Evolutionary conservation across 345 rosid genomes (phyloP), one percentile per base, ranked within the genome.

Genomic region (Draba incana): DNA sequence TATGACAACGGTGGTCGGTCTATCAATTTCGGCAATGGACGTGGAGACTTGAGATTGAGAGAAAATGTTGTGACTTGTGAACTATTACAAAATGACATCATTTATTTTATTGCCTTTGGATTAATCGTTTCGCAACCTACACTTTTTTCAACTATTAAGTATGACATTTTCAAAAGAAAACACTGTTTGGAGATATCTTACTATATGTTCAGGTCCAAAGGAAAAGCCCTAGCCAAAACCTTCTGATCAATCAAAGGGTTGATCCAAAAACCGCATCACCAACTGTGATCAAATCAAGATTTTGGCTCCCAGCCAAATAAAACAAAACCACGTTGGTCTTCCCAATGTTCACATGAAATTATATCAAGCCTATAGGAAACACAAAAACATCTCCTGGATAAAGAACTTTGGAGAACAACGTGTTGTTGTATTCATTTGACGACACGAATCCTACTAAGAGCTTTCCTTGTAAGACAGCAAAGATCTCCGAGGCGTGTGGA

Each of bases 401-500:
- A 12, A 80, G 58, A 46, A 75, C 61, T 33, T 74, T 71, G n/a
- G 76, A 50, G 39, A 80, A 61, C 15, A 70, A 24, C 23, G 63
- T 69, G 49, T 71, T 57, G 31, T 74, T 63, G n/a, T 61, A 33
- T 8, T 43, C 70, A 31, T 62, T 39, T 24, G 81, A 74, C 12
- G 64, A 49, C 6, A 80, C 74, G 13, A 80, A 80, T 2, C 83
- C 79, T 2, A 66, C 69, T n/a, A 42, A 62, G 35, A 80, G 64
- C 15, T 41, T 74, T 12, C 83, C 83, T 23, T 74, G 57, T 44
- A 66, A 2, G 16, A 74, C 58, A 0, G 57, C 20, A 28, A 77
- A 23, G 25, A 77, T 47, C 60, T 77, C 77, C 0, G 74, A 48
- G 41, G 67, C 77, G 2, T 74, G 68, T 12, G 79, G 75, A 44